phyloP scores from a whole-genome alignment of 306 rosid species.

The Astragalus glycyphyllos region DNA sequence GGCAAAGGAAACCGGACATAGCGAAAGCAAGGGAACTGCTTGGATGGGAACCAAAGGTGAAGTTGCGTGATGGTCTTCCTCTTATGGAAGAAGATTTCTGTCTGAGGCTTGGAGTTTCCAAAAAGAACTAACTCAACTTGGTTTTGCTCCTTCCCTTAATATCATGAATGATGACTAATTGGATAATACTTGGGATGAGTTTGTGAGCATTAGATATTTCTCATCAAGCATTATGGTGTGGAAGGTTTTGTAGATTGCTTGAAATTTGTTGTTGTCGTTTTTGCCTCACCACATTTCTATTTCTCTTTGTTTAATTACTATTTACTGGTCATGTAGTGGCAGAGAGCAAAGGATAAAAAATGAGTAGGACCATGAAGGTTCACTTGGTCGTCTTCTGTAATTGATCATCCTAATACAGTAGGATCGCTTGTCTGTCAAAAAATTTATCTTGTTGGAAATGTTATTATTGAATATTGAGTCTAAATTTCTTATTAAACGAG shows the following conservation, averaged over 20 bases:
- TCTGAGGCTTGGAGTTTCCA: constrained; percentile 63
- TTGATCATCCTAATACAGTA: no score
- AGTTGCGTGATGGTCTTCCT: constrained; percentile 75
- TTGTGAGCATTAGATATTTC: constrained; percentile 18
- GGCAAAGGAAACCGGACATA: constrained; percentile 83
- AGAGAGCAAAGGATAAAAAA: neutral
- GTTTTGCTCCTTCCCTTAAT: constrained; percentile 9
- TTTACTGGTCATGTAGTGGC: constrained; percentile 12
- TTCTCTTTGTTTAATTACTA: neutral
- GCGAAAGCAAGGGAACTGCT: constrained; percentile 73
- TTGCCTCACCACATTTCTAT: neutral
- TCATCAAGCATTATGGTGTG: neutral
- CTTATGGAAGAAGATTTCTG: constrained; percentile 91
- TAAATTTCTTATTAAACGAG: neutral
- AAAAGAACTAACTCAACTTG: constrained; percentile 45
- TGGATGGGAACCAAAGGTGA: constrained; percentile 81
- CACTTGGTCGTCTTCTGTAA: no score
- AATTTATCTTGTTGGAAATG: constrained; percentile 9
- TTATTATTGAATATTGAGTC: neutral
- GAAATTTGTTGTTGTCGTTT: constrained; percentile 1
- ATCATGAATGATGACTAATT: constrained; percentile 16
- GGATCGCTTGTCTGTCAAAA: neutral
- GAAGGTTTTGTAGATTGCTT: constrained; percentile 7
- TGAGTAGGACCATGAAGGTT: no score
- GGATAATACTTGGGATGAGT: constrained; percentile 9